Base-by-base conservation (phyloP, 768 basidiomycete species). In the Leucosporidium creatinivorum region DNA sequence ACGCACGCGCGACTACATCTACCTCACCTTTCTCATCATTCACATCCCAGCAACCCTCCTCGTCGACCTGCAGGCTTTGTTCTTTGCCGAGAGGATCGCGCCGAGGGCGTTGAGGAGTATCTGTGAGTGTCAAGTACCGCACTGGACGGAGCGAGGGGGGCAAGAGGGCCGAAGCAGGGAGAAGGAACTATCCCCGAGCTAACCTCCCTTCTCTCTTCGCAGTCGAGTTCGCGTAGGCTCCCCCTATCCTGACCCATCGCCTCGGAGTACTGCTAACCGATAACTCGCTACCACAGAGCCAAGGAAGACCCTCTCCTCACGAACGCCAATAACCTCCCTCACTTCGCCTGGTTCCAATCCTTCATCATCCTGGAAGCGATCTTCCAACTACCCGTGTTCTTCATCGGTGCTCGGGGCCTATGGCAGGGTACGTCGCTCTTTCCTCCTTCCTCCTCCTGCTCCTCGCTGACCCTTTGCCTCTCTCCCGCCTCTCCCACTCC, bases 331-430 rank as follows among this genome's bases (percentile, higher is more conserved):
- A 54, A 57, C 61, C 58, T 68, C 36, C 73, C 75, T 2, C 51
- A 58, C 10, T 70, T 75, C 28, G 67, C 66, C 10, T 63, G 74
- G 70, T 65, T 67, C 64, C 67, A 65, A 36, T 58, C 62, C 26
- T 75, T 75, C 69, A 74, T 80, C 59, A 66, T 63, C 31, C 70
- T 79, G 51, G 79, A 80, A 67, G 74, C 72, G 0, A n/a, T 75
- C 47, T 77, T 79, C 49, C 90, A 91, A 75, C 78, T 91, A 0
- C 91, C 91, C 0, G 82, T 86, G 0, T 91, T 91, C 75, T 72
- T 90, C 54, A 66, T 91, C n/a, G 88, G 87, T 18, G 81, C 84
- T 55, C 79, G 79, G 19, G 85, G 83, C 0, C 79, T 89, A 18
- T 86, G 83, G 81, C 81, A 79, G 73, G 83, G 88, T 83, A 70